Percentiles rank a stretch among this genome's conserved stretches.
Conservation (phyloP, 768 basidiomycete species). For the Gloeopeniophorella convolvens region DNA sequence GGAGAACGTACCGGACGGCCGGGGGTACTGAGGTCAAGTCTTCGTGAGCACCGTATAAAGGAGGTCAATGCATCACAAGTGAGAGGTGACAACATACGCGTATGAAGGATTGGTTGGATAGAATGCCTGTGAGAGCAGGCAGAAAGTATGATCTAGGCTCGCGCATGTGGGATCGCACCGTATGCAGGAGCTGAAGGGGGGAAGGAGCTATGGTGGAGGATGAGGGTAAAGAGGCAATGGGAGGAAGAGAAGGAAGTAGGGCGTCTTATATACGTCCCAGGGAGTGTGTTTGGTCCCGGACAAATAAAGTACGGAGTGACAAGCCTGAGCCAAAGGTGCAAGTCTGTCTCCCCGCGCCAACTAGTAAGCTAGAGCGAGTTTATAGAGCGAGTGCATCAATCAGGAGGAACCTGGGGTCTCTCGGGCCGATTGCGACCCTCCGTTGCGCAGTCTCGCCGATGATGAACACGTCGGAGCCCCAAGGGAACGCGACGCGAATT, state of each 20-base stretch:
- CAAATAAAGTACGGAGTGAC: no score
- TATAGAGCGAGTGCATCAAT: not conserved
- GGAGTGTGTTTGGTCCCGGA: conserved; percentile 15
- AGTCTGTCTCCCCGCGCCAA: no score
- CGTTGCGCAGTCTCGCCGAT: conserved; percentile 11
- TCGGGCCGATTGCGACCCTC: not conserved
- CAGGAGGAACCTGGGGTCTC: not conserved
- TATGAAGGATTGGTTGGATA: no score
- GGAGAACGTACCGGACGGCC: no score
- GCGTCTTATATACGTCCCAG: conserved; percentile 18
- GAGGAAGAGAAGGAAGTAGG: conserved; percentile 1
- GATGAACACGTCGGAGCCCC: not conserved
- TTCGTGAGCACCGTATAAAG: no score
- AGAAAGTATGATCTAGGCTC: no score
- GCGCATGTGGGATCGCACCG: no score
- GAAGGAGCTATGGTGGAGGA: conserved; percentile 1
- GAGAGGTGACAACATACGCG: no score
- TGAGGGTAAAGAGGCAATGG: not conserved
- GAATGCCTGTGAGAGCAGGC: no score
- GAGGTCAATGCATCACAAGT: no score
- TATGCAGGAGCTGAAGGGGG: not conserved
- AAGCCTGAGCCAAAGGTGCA: no score
- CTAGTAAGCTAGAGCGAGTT: not conserved
- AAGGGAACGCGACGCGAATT: not conserved
- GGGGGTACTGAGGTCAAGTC: no score